Evolutionary conservation across 2,329 filamentous ascomycete genomes (phyloP).

Genomic region (Pseudogymnoascus sp.): DNA sequence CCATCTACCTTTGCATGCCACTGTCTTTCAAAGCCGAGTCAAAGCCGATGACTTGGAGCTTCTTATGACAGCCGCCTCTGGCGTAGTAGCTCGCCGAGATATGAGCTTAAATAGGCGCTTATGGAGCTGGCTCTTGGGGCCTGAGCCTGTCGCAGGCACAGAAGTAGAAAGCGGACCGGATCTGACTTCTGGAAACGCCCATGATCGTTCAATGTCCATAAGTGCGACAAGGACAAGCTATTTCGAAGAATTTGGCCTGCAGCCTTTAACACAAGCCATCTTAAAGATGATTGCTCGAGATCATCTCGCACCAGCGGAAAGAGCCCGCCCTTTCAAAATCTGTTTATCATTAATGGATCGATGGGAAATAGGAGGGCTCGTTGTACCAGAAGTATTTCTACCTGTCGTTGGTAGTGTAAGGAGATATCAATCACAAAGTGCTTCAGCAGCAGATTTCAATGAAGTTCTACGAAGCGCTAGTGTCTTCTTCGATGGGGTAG

Average conservation of each 20-base stretch:
- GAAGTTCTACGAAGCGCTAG: constrained; percentile 90
- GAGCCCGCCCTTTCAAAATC: constrained; percentile 79
- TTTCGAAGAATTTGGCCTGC: constrained; percentile 72
- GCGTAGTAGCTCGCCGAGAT: constrained; percentile 80
- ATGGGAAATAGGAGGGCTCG: constrained; percentile 88
- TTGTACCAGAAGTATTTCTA: constrained; percentile 83
- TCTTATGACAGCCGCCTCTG: constrained; percentile 72
- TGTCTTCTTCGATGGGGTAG: constrained; percentile 94
- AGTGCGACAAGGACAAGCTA: constrained; percentile 58
- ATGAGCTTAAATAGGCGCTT: constrained; percentile 93
- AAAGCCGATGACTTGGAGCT: constrained; percentile 69
- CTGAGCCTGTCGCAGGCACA: constrained; percentile 43
- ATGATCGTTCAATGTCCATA: constrained; percentile 24
- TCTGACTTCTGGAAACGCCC: constrained; percentile 30
- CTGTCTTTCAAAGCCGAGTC: constrained; percentile 67
- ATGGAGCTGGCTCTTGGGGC: constrained; percentile 94
- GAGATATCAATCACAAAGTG: constrained; percentile 57
- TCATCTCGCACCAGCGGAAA: constrained; percentile 49
- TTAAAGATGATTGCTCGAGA: constrained; percentile 62
- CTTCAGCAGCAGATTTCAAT: constrained; percentile 61
- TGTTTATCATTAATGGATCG: constrained; percentile 95
- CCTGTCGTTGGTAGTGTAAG: constrained; percentile 75
- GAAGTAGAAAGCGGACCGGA: constrained; percentile 41
- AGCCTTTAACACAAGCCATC: constrained; percentile 64
- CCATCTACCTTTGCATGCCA: constrained; percentile 76